phyloP scores from a whole-genome alignment of 345 rosid genomes.

The Erysimum cheiranthoides region DNA sequence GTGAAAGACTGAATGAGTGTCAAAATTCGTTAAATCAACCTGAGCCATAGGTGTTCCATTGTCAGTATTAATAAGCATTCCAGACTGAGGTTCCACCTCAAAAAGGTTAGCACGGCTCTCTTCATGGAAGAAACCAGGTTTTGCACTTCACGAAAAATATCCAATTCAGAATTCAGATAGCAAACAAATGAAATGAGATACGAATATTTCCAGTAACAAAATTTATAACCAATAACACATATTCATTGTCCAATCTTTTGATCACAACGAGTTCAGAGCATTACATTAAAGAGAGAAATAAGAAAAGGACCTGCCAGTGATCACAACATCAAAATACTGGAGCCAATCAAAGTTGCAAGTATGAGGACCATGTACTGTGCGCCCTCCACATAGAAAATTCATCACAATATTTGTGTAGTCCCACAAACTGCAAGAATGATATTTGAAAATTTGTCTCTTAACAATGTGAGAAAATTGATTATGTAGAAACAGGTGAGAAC shows the following conservation, averaged over 20 bases:
- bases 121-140: conserved; percentile 97
- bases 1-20: neutral
- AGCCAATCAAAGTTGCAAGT: conserved; percentile 88
- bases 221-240: conserved; percentile 3
- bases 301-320: conserved; percentile 84
- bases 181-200: neutral
- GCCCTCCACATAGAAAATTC: conserved; percentile 84
- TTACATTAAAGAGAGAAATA: conserved; percentile 29
- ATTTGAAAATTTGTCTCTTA: neutral
- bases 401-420: conserved; percentile 96
- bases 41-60: conserved; percentile 95
- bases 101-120: conserved; percentile 83
- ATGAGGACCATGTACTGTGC: conserved; percentile 47
- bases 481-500: conserved; percentile 3
- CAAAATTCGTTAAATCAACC: conserved; percentile 51
- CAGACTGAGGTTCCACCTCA: conserved; percentile 86
- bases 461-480: conserved; percentile 15
- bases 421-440: conserved; percentile 80
- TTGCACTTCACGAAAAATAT: conserved; percentile 61
- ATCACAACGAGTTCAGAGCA: conserved; percentile 6
- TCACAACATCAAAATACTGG: conserved; percentile 83
- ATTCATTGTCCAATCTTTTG: neutral
- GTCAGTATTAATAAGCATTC: conserved; percentile 92
- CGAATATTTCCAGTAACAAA: neutral
- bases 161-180: conserved; percentile 37